phyloP scores from a whole-genome alignment of 192 early-diverging fungal species.

The Backusella morwellensis region DNA sequence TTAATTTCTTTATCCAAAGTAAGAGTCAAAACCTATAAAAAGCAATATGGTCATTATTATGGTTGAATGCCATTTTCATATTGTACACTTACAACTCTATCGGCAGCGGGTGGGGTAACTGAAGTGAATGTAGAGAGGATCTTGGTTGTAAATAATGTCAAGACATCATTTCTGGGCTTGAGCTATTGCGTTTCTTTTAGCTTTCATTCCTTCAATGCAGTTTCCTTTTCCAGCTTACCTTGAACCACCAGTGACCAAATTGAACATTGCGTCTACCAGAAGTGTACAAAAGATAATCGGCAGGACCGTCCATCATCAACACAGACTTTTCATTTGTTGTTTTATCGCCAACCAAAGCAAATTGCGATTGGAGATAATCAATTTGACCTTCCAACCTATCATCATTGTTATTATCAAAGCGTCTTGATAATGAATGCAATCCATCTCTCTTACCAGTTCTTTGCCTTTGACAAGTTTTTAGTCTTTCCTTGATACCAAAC shows the following conservation, averaged over 20 bases:
- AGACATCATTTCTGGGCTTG: slow-evolving; percentile 52
- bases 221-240: slow-evolving; percentile 15
- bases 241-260: slow-evolving; percentile 65
- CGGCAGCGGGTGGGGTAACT: slow-evolving; percentile 20
- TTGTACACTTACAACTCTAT: slow-evolving; percentile 41
- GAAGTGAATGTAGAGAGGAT: slow-evolving; percentile 32
- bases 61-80: slow-evolving; percentile 29
- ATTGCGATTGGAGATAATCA: slow-evolving; percentile 56
- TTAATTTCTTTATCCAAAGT: slow-evolving; percentile 44
- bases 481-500: slow-evolving; percentile 27
- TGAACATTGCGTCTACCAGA: slow-evolving; percentile 71
- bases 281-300: slow-evolving; percentile 74
- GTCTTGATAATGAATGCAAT: background rate
- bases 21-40: slow-evolving; percentile 30
- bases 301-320: slow-evolving; percentile 66
- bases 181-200: slow-evolving; percentile 33
- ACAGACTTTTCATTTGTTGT: slow-evolving; percentile 35
- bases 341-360: slow-evolving; percentile 67
- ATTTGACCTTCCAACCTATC: slow-evolving; percentile 21
- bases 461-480: slow-evolving; percentile 35
- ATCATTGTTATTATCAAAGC: slow-evolving; percentile 19
- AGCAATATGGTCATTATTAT: background rate
- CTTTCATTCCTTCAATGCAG: background rate
- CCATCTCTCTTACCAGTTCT: slow-evolving; percentile 37
- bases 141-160: slow-evolving; percentile 22